A percentile compares a stretch with the other conserved stretches of the same genome.
Evolutionary conservation across 768 basidiomycete genomes (phyloP).

Genomic region (Hydnomerulius pinastri): DNA sequence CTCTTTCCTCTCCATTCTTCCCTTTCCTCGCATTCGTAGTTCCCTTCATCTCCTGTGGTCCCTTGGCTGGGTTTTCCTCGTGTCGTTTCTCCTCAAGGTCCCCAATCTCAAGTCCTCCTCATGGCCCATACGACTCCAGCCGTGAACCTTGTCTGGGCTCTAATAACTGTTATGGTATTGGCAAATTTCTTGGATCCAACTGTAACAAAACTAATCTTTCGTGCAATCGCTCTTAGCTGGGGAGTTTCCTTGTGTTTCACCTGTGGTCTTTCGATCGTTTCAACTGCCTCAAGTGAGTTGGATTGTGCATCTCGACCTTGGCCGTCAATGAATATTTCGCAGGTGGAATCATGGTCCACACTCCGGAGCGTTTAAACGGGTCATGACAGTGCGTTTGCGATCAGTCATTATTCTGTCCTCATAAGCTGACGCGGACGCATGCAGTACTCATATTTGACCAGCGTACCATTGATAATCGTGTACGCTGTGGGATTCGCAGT

Average conservation of each 20-base stretch:
- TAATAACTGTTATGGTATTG: constrained; percentile 54
- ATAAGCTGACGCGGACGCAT: neutral
- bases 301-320: neutral
- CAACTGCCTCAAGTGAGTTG: constrained; percentile 62
- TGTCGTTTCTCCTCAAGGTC: constrained; percentile 4
- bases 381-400: constrained; percentile 71
- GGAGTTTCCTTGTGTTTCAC: constrained; percentile 66
- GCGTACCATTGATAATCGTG: constrained; percentile 57
- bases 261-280: constrained; percentile 82
- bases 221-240: constrained; percentile 42
- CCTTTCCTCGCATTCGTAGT: constrained; percentile 1
- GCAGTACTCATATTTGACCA: constrained; percentile 72
- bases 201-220: neutral
- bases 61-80: constrained; percentile 1
- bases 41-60: constrained; percentile 11
- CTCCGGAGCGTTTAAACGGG: constrained; percentile 77
- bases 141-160: constrained; percentile 63
- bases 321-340: neutral
- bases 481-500: constrained; percentile 64
- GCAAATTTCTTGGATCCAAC: neutral
- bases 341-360: constrained; percentile 72
- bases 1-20: constrained; percentile 12
- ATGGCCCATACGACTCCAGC: constrained; percentile 70
- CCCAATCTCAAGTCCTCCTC: constrained; percentile 1
- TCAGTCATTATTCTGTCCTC: neutral